phyloP scores from a whole-genome alignment of 164 flowering plant genomes.

The Stephania cephalantha region DNA sequence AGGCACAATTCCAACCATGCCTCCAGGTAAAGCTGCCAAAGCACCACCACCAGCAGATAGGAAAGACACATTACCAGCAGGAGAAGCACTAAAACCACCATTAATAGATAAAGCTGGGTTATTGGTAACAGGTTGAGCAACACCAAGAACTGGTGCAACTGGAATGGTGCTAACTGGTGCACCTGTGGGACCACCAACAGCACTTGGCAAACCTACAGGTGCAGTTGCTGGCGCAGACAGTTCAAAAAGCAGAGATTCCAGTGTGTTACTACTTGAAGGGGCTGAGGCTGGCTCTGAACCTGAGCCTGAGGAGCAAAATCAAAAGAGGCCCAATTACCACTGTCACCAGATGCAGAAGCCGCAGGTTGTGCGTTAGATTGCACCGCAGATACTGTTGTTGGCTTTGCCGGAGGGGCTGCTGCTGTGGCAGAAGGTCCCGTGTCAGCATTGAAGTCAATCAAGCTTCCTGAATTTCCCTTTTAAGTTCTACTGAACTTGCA shows the following conservation, averaged over 20 bases:
- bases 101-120: constrained; percentile 17
- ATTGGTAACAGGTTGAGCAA: constrained; percentile 27
- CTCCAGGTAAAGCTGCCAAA: constrained; percentile 23
- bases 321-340: constrained; percentile 88
- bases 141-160: constrained; percentile 20
- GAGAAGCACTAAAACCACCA: constrained; percentile 24
- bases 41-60: constrained; percentile 13
- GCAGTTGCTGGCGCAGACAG: constrained; percentile 45
- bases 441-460: constrained; percentile 88
- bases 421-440: constrained; percentile 57
- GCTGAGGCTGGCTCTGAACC: constrained; percentile 21
- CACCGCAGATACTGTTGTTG: constrained; percentile 18
- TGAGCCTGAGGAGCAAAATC: constrained; percentile 43
- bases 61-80: constrained; percentile 24
- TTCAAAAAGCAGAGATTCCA: constrained; percentile 57
- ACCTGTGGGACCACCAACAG: constrained; percentile 24
- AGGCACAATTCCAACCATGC: constrained; percentile 11
- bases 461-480: constrained; percentile 49
- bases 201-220: constrained; percentile 26
- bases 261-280: constrained; percentile 38
- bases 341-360: constrained; percentile 28
- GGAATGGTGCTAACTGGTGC: constrained; percentile 24
- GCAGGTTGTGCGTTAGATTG: constrained; percentile 37
- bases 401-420: constrained; percentile 28
- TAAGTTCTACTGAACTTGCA: constrained; percentile 50